These are phyloP conservation scores for Sporothrix pallida DNA, from an alignment of 2,329 filamentous ascomycete species.

Conservation along the genomic window DNA sequence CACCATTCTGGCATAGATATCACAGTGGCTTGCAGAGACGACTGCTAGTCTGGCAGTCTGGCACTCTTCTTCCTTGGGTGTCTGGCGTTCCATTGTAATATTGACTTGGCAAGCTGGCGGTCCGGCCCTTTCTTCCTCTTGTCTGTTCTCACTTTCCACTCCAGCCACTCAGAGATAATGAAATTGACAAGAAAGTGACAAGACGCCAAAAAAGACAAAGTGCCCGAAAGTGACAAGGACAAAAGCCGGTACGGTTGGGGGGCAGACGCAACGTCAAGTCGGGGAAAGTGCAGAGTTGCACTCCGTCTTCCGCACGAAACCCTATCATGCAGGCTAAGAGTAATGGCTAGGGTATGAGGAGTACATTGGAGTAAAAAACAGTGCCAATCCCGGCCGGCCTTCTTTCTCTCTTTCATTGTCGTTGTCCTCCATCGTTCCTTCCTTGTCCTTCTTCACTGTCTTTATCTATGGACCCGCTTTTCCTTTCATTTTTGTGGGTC, in stretches of 20 bases:
- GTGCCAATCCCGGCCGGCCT: slow-evolving; percentile 2
- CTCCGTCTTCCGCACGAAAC: too few relatives aligned
- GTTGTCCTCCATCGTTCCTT: background rate
- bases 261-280: background rate
- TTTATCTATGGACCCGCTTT: slow-evolving; percentile 5
- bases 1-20: background rate
- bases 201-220: background rate
- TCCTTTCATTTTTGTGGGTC: background rate
- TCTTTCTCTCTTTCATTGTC: background rate
- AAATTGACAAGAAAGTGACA: slow-evolving; percentile 4
- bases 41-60: background rate
- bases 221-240: background rate
- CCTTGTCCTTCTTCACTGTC: background rate
- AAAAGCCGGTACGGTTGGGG: background rate
- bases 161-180: background rate
- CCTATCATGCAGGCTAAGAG: background rate
- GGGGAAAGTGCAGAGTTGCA: too few relatives aligned
- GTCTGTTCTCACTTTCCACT: background rate
- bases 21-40: too few relatives aligned
- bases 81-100: background rate
- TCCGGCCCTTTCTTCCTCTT: background rate
- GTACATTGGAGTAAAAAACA: background rate
- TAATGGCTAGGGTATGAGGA: background rate
- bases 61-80: background rate
- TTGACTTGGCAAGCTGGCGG: background rate